phyloP scores from a whole-genome alignment of 768 basidiomycete genomes.

The Psilocybe sp. region DNA sequence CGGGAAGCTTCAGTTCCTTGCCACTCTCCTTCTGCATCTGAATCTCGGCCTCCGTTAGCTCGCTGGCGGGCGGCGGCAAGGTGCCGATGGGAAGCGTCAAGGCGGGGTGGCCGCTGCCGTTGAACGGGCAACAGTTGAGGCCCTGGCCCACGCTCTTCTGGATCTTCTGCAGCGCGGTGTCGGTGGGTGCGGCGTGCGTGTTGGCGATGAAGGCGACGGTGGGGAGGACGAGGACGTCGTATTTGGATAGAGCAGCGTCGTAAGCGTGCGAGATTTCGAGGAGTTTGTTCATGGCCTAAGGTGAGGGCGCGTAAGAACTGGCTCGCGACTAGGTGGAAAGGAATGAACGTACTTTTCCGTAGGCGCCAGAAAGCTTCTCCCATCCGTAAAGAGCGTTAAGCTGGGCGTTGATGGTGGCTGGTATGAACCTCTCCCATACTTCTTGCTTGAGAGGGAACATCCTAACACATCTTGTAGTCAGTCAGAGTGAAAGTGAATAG shows the following conservation, averaged over 20 bases:
- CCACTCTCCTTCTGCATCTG: slow-evolving; percentile 22
- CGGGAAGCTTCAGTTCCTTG: slow-evolving; percentile 33
- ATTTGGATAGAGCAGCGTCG: slow-evolving; percentile 12
- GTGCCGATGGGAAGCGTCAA: slow-evolving; percentile 41
- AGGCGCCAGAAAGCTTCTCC: slow-evolving; percentile 13
- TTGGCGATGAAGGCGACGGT: slow-evolving; percentile 20
- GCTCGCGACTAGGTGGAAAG: neutral
- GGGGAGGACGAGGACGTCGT: slow-evolving; percentile 17
- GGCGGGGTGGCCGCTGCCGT: slow-evolving; percentile 38
- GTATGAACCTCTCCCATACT: slow-evolving; percentile 19
- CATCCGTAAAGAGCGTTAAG: slow-evolving; percentile 18
- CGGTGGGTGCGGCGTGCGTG: slow-evolving; percentile 14
- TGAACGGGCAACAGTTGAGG: slow-evolving; percentile 25
- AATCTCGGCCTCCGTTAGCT: too few species aligned
- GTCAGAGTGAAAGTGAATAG: neutral
- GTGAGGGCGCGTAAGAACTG: neutral
- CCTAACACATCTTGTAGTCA: neutral
- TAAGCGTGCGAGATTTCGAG: slow-evolving; percentile 18
- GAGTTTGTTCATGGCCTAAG: slow-evolving; percentile 19
- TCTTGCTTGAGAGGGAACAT: slow-evolving; percentile 18
- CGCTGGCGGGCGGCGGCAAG: slow-evolving; percentile 19
- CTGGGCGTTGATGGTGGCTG: slow-evolving; percentile 17
- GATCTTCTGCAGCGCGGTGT: slow-evolving; percentile 25
- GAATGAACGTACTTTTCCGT: slow-evolving; percentile 13
- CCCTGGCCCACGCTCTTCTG: slow-evolving; percentile 24